These are phyloP conservation scores for Pseudogymnoascus sp. DNA, from an alignment of 2,329 filamentous ascomycete genomes.

Conservation along the genomic window DNA sequence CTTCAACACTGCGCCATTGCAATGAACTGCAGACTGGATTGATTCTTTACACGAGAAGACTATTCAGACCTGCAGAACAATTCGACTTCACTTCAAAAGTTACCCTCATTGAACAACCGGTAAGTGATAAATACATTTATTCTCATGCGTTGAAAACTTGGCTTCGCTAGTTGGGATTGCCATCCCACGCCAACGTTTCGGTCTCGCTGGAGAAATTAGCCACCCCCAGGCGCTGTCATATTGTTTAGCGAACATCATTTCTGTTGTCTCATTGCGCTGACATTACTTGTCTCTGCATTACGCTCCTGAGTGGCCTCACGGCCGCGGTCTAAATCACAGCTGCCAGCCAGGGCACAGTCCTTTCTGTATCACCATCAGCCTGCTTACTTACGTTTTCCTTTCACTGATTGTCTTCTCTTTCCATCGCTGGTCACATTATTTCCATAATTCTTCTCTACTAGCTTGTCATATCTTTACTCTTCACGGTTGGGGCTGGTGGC, in stretches of 20 bases:
- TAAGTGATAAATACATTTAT: background rate
- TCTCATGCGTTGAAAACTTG: background rate
- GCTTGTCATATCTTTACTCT: too few species aligned
- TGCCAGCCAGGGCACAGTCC: background rate
- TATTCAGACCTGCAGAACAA: background rate
- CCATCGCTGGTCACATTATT: background rate
- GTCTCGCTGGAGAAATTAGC: background rate
- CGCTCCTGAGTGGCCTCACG: background rate
- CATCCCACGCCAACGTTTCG: background rate
- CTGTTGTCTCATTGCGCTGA: background rate
- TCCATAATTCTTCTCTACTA: too few species aligned
- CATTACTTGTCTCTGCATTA: background rate
- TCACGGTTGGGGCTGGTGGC: background rate
- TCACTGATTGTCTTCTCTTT: background rate
- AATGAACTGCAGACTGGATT: background rate
- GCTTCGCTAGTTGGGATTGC: background rate
- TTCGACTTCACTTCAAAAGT: background rate
- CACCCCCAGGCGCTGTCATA: background rate
- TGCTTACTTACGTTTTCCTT: background rate
- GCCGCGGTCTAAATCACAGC: background rate
- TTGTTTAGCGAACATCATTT: background rate
- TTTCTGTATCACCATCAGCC: background rate
- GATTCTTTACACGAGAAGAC: background rate
- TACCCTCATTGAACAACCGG: background rate
- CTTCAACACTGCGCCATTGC: background rate